A percentile compares a stretch with the other conserved stretches of the same genome.
Conservation (phyloP, 345 rosid species). For the Mercurialis annua region DNA sequence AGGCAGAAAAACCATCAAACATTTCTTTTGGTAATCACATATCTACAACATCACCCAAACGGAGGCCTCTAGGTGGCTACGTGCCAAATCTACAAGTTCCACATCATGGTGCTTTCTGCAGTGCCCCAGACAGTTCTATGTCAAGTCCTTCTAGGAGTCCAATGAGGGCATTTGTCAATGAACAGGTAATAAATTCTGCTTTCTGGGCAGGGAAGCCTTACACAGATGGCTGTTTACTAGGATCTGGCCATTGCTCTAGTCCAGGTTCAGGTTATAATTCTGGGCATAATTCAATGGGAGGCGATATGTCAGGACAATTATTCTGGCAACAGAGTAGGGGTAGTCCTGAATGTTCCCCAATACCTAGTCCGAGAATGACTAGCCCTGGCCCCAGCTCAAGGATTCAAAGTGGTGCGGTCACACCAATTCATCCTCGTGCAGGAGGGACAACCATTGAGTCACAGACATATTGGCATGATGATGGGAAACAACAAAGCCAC, state of each 20-base stretch:
- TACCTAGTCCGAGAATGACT: constrained; percentile 93
- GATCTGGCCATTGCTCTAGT: constrained; percentile 97
- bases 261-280: constrained; percentile 97
- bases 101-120: constrained; percentile 51
- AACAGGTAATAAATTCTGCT: constrained; percentile 65
- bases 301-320: constrained; percentile 80
- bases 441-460: constrained; percentile 69
- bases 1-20: constrained; percentile 55
- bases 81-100: constrained; percentile 73
- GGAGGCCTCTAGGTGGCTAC: constrained; percentile 51
- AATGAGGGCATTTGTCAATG: constrained; percentile 61
- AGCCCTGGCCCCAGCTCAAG: constrained; percentile 98
- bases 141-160: constrained; percentile 99
- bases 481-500: constrained; percentile 85
- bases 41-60: constrained; percentile 63
- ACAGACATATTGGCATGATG: constrained; percentile 68
- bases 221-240: constrained; percentile 64
- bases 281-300: constrained; percentile 94
- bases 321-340: constrained; percentile 94
- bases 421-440: constrained; percentile 94
- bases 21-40: constrained; percentile 43
- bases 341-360: constrained; percentile 95
- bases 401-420: constrained; percentile 97
- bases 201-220: constrained; percentile 67
- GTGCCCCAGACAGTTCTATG: constrained; percentile 95